Evolutionary conservation across 2,329 filamentous ascomycete species (phyloP), one percentile per base, ranked within the genome.

Genomic region (Orbilia ellipsospora): DNA sequence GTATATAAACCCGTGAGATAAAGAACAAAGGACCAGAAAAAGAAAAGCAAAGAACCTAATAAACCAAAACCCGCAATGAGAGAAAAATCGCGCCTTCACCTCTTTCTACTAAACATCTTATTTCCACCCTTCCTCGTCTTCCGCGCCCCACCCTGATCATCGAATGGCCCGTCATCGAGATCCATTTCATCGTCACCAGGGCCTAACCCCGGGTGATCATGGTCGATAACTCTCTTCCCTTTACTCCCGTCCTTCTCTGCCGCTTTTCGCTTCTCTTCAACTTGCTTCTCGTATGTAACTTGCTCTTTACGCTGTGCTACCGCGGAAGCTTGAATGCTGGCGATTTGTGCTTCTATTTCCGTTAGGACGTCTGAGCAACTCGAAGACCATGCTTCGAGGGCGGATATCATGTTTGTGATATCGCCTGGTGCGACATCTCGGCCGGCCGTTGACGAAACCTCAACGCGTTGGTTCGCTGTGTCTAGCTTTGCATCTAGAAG

Each of bases 401-500:
- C 87, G 2, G 83, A 82, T 28, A 93, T 86, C 84, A 97, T 90
- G 0, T 84, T 82, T 0, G 89, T 87, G 12, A 97, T 86, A 67
- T 90, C 88, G 69, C 88, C 88, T 0, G 93, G 93, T 0, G 88
- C 87, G 0, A 97, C 88, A 81, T 99, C 95, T 18, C 95, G 93
- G 0, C 95, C 91, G 0, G 94, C 89, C 36, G 97, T 89, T 75
- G 91, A 90, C 60, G 90, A 90, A 64, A 98, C 89, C 80, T 90
- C 88, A 20, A 98, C 90, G 74, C 87, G 86, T 40, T 90, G 88
- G 66, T 90, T 87, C 70, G 88, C 88, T 2, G 94, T 92, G 81
- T 97, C 92, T 67, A 99, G 90, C 48, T 92, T 94, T 5, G 90
- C 94, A 45, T 88, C 87, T 57, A 99, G 84, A 1, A 99, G 88